A percentile compares a stretch with the other conserved stretches of the same genome.
phyloP scores from a whole-genome alignment of 371 early-diverging fungal genomes.

The Umbelopsis sp. region DNA sequence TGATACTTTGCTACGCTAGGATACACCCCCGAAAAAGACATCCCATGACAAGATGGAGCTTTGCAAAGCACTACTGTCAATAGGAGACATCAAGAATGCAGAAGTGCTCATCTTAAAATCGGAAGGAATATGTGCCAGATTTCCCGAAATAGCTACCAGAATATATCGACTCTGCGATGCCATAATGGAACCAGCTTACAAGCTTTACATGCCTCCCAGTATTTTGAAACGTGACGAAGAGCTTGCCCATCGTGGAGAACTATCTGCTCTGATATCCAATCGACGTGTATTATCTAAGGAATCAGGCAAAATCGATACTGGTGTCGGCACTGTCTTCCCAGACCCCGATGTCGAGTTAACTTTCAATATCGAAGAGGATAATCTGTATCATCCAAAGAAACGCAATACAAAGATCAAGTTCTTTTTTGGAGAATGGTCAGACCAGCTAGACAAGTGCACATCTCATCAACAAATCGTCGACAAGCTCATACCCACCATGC shows the following conservation, averaged over 20 bases:
- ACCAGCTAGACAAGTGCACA: slow-evolving; percentile 42
- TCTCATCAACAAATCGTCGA: slow-evolving; percentile 45
- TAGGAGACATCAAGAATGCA: slow-evolving; percentile 69
- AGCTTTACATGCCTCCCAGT: slow-evolving; percentile 38
- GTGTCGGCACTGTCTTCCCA: background rate
- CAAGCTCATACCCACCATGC: slow-evolving; percentile 50
- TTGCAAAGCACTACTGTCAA: slow-evolving; percentile 60
- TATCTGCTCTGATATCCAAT: slow-evolving; percentile 2
- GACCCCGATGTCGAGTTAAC: slow-evolving; percentile 1
- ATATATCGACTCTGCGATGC: slow-evolving; percentile 64
- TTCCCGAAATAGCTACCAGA: slow-evolving; percentile 65
- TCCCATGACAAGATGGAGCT: slow-evolving; percentile 70
- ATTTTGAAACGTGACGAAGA: slow-evolving; percentile 20
- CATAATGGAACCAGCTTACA: slow-evolving; percentile 60
- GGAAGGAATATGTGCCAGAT: slow-evolving; percentile 58
- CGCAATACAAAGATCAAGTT: slow-evolving; percentile 35
- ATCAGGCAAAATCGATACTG: slow-evolving; percentile 1
- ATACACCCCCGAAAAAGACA: background rate
- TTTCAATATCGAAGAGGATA: slow-evolving; percentile 10
- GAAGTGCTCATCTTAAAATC: slow-evolving; percentile 55
- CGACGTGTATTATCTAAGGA: background rate
- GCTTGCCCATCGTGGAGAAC: slow-evolving; percentile 18
- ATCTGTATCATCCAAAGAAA: slow-evolving; percentile 12
- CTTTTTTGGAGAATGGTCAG: slow-evolving; percentile 66
- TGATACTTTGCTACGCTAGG: background rate